Conservation (phyloP, 805 yeast genomes). For the Huiozyma naganishii region DNA sequence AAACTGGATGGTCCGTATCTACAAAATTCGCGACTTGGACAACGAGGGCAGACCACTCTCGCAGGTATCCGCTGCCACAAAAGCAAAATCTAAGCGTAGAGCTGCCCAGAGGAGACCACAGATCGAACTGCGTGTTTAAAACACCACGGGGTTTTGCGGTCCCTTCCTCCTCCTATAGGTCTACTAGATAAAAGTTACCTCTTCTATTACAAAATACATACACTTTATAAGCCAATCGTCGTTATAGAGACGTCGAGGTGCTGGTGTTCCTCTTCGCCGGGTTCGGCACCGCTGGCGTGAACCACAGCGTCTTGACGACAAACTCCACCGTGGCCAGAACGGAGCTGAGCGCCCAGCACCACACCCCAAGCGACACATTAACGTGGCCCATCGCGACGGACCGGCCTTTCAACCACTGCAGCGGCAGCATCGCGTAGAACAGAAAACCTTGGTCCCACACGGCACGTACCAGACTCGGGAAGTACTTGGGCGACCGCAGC, state of each 20-base stretch:
- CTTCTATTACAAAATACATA: too few species aligned
- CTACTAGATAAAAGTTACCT: too few species aligned
- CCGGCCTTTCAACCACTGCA: conserved; percentile 8
- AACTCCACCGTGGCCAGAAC: conserved; percentile 22
- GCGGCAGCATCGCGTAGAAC: conserved; percentile 19
- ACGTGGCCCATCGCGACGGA: background rate
- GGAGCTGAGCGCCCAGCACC: conserved; percentile 27
- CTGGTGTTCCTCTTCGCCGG: background rate
- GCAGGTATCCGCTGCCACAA: conserved; percentile 30
- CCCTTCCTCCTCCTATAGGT: too few species aligned
- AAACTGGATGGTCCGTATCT: conserved; percentile 93
- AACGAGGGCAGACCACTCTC: conserved; percentile 70
- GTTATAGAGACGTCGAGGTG: too few species aligned
- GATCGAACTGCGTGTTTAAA: conserved; percentile 36
- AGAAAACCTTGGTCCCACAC: conserved; percentile 27
- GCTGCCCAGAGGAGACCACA: conserved; percentile 39
- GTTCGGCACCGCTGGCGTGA: conserved; percentile 5
- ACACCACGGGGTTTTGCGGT: background rate
- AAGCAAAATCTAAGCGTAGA: conserved; percentile 16
- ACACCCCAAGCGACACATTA: conserved; percentile 25
- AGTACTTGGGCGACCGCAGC: conserved; percentile 19
- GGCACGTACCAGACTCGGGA: conserved; percentile 23
- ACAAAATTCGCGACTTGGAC: conserved; percentile 83
- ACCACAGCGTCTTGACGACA: conserved; percentile 14
- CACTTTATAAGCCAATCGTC: too few species aligned